phyloP scores from a whole-genome alignment of 768 basidiomycete species.

The Crucibulum laeve region DNA sequence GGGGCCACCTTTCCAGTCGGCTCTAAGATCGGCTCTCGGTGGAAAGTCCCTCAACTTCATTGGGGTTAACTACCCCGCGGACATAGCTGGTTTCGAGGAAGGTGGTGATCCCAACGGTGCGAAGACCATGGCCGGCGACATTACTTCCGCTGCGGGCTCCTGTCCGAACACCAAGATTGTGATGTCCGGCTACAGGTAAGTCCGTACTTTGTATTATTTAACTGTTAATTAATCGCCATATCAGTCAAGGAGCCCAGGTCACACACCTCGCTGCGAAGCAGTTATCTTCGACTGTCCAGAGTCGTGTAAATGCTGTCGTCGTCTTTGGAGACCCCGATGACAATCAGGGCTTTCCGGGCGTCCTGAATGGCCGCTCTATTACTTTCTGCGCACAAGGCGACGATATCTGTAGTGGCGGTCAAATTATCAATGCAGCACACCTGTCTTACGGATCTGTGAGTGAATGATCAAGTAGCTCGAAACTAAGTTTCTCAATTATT shows the following conservation, averaged over 20 bases:
- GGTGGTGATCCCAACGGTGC: slow-evolving; percentile 31
- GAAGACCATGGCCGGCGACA: slow-evolving; percentile 27
- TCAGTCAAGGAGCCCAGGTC: slow-evolving; percentile 29
- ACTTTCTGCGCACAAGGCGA: slow-evolving; percentile 26
- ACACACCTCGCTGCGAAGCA: slow-evolving; percentile 30
- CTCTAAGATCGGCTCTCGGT: slow-evolving; percentile 21
- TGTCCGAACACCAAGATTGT: slow-evolving; percentile 29
- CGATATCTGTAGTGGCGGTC: slow-evolving; percentile 24
- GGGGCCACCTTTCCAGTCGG: slow-evolving; percentile 29
- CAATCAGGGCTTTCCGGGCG: slow-evolving; percentile 21
- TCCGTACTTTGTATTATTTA: slow-evolving; percentile 7
- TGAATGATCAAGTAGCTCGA: neutral
- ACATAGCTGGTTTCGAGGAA: slow-evolving; percentile 28
- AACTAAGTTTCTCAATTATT: neutral
- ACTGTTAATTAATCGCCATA: slow-evolving; percentile 3
- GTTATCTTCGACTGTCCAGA: slow-evolving; percentile 22
- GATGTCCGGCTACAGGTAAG: slow-evolving; percentile 28
- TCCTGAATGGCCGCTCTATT: slow-evolving; percentile 17
- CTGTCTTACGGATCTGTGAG: slow-evolving; percentile 17
- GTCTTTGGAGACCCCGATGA: slow-evolving; percentile 32
- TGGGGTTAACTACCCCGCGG: slow-evolving; percentile 32
- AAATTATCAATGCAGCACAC: slow-evolving; percentile 17
- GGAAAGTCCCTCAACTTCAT: slow-evolving; percentile 26
- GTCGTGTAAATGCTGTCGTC: slow-evolving; percentile 25
- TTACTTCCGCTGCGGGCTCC: slow-evolving; percentile 18